These are phyloP conservation scores for Apiotrichum brassicae DNA, from an alignment of 1,284 basidiomycete genomes.

Conservation along the genomic window DNA sequence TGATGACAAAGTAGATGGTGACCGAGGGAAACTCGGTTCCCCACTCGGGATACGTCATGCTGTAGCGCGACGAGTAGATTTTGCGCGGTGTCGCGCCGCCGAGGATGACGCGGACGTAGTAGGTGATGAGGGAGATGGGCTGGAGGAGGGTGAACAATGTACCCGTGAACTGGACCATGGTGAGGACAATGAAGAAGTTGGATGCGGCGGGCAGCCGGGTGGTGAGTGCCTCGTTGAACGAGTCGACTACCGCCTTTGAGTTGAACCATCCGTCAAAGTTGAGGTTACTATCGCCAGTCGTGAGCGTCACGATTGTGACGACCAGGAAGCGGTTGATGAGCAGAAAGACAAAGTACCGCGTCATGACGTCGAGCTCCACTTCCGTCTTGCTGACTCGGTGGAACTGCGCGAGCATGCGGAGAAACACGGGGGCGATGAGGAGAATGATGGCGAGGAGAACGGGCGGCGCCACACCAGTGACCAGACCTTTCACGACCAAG, in stretches of 20 bases:
- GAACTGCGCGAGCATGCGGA: conserved; percentile 61
- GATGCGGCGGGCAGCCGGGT: conserved; percentile 60
- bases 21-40: conserved; percentile 69
- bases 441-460: conserved; percentile 63
- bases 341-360: conserved; percentile 67
- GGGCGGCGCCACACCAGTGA: conserved; percentile 60
- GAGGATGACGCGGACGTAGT: conserved; percentile 59
- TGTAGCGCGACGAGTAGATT: conserved; percentile 48
- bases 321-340: conserved; percentile 63
- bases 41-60: conserved; percentile 52
- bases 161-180: conserved; percentile 51
- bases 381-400: conserved; percentile 65
- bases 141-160: conserved; percentile 53
- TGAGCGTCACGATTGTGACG: conserved; percentile 52
- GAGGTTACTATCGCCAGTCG: too few species aligned
- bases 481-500: conserved; percentile 55
- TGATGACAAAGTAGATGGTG: conserved; percentile 70
- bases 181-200: conserved; percentile 72
- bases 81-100: conserved; percentile 49
- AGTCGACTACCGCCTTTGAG: conserved; percentile 31
- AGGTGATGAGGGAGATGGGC: conserved; percentile 56
- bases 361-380: conserved; percentile 68
- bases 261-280: too few species aligned
- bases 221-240: conserved; percentile 23
- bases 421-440: conserved; percentile 60